A percentile compares a stretch with the other conserved stretches of the same genome.
Conservation (phyloP, 495 filamentous ascomycete species). For the Neurospora sp. region DNA sequence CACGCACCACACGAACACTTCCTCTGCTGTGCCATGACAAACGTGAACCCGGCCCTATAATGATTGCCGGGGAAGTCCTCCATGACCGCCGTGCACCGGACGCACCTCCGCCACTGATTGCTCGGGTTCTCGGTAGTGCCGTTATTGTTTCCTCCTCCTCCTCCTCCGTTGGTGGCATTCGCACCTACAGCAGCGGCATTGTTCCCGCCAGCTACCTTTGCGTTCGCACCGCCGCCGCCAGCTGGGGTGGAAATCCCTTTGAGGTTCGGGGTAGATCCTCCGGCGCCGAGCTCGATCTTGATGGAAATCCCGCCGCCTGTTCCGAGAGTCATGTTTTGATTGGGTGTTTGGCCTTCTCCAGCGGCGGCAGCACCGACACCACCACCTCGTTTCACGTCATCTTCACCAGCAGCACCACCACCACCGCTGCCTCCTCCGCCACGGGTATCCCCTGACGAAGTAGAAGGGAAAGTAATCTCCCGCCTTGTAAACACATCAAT, state of each 20-base stretch:
- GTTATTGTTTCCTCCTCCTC: background rate
- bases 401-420: background rate
- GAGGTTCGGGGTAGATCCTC: background rate
- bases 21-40: constrained; percentile 42
- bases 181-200: background rate
- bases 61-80: constrained; percentile 39
- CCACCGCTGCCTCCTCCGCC: constrained; percentile 1
- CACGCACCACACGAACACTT: constrained; percentile 43
- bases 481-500: constrained; percentile 35
- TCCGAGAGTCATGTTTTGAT: background rate
- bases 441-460: constrained; percentile 1
- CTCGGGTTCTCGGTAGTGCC: constrained; percentile 2
- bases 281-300: background rate
- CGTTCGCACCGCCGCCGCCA: background rate
- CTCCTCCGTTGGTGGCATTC: background rate
- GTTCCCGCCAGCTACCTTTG: background rate
- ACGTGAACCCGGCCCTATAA: constrained; percentile 32
- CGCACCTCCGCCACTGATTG: constrained; percentile 45
- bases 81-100: constrained; percentile 52
- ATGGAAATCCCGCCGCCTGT: background rate
- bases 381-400: background rate
- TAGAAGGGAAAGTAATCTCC: background rate
- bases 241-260: background rate
- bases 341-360: background rate
- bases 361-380: background rate